Evolutionary conservation across 164 flowering plant genomes (phyloP), one percentile per base, ranked within the genome.

Genomic region (Saururus chinensis): DNA sequence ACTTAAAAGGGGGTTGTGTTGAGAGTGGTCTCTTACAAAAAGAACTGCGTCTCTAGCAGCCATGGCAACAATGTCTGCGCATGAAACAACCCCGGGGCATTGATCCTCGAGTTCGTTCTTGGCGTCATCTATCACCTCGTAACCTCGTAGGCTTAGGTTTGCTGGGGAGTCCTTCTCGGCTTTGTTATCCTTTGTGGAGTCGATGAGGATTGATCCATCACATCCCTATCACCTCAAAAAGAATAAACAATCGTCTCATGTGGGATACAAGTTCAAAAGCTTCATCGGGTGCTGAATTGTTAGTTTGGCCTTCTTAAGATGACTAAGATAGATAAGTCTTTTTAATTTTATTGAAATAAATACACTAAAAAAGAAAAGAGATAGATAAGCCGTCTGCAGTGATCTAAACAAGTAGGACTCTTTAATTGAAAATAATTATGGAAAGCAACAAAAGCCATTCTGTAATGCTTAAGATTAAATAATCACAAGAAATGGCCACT

Each of bases 111-210:
- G 61, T 63, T 72, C 63, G 8, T 78, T 74, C 64, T 92, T 92
- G 0, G 75, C 79, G 11, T 75, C 76, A 42, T 92, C 98, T 0
- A 92, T 86, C 20, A 89, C 56, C 54, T 87, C 89, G 64, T 79
- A 89, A 4, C 95, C 98, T 6, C 95, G 68, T 51, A 92, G 51
- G 80, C 89, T 85, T 64, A 92, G 62, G 68, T 92, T 92, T 24
- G 83, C 91, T 0, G 96, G 96, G 0, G 95, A 84, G 68, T 85
- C 91, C 71, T 89, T 92, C 58, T 92, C 96, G 20, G 95, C 91
- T 16, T 68, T 84, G 75, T 86, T 89, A 22, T 71, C 82, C 26
- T 82, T 79, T 7, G 92, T 85, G 5, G 98, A 85, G 65, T 92
- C 96, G 6, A 87, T 51, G 7, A 92, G 77, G 25, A 92, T 60